phyloP scores from a whole-genome alignment of 148 eudicot species.

The Silene uniflora region DNA sequence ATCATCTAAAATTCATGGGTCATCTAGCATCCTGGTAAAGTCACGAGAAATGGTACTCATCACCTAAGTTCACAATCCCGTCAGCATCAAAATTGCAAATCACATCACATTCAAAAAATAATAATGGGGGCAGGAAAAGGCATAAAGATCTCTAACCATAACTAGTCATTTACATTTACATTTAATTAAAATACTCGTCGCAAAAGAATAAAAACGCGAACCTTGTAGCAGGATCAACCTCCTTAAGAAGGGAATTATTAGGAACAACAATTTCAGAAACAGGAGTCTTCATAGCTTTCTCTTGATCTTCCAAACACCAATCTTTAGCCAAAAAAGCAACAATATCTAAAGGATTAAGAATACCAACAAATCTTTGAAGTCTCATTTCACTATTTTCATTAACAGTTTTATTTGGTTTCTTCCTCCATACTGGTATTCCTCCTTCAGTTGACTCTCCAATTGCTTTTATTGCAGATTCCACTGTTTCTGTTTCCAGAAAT shows the following conservation, averaged over 20 bases:
- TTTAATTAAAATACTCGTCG: too few species aligned
- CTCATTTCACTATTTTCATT: constrained; percentile 66
- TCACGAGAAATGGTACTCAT: not conserved
- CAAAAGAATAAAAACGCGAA: constrained; percentile 23
- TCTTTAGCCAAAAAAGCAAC: constrained; percentile 78
- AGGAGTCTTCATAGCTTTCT: constrained; percentile 78
- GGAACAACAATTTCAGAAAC: constrained; percentile 74
- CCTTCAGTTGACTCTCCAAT: constrained; percentile 84
- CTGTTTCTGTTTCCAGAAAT: constrained; percentile 69
- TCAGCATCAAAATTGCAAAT: not conserved
- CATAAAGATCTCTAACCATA: not conserved
- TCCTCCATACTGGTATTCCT: constrained; percentile 83
- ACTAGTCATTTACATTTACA: too few species aligned
- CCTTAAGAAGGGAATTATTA: constrained; percentile 61
- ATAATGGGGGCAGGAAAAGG: not conserved
- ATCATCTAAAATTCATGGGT: too few species aligned
- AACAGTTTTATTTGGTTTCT: constrained; percentile 38
- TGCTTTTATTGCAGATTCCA: constrained; percentile 75
- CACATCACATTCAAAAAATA: not conserved
- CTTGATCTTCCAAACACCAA: constrained; percentile 71
- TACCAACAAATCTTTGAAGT: constrained; percentile 78
- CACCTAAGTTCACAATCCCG: not conserved
- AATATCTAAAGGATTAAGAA: constrained; percentile 77
- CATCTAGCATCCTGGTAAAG: too few species aligned
- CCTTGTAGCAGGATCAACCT: constrained; percentile 97